Evolutionary conservation across 139 green algal species (phyloP), one percentile per base, ranked within the genome.

Genomic region (Chlamydomonas applanata): DNA sequence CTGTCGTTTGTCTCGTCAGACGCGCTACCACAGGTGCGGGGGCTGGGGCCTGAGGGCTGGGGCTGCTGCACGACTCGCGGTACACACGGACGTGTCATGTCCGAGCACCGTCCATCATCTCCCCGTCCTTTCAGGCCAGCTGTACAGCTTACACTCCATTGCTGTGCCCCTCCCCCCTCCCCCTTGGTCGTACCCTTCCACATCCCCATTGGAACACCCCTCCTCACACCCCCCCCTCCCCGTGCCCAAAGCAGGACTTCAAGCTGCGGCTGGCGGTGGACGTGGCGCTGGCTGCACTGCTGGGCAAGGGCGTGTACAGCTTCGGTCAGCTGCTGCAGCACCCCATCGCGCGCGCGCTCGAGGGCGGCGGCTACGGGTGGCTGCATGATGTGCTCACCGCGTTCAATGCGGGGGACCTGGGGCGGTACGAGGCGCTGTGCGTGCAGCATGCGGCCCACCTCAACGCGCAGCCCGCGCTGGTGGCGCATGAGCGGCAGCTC

Each of bases 281-380:
- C 84, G 85, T 99, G 32, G 91, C 88, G 3, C 83, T 99, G 25
- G 93, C 96, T 5, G 96, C 96, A 17, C 86, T 99, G 59, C 90
- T 99, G 36, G 96, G 95, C 0, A 92, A 98, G 45, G 83, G 91
- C 77, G 80, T 98, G 27, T 98, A 97, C 91, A 95, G 88, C 83
- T 99, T 99, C 86, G 96, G 93, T 2, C 95, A 98, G 90, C 91
- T 99, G 66, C 83, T 99, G 62, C 88, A 93, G 78, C 96, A 99
- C 85, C 96, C 96, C 40, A 97, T 99, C 56, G 83, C 97, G 29
- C 79, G 57, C 19, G 72, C 80, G 16, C 85, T 98, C 54, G 82
- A 97, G 63, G 78, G 66, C 44, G 88, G 73, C 17, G 72, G 81
- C 13, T 93, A 89, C 70, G 76, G 71, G 24, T 99, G 95, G 95